Base-by-base conservation (phyloP, 169 alveolate species). In the Amoebophrya sp. region DNA sequence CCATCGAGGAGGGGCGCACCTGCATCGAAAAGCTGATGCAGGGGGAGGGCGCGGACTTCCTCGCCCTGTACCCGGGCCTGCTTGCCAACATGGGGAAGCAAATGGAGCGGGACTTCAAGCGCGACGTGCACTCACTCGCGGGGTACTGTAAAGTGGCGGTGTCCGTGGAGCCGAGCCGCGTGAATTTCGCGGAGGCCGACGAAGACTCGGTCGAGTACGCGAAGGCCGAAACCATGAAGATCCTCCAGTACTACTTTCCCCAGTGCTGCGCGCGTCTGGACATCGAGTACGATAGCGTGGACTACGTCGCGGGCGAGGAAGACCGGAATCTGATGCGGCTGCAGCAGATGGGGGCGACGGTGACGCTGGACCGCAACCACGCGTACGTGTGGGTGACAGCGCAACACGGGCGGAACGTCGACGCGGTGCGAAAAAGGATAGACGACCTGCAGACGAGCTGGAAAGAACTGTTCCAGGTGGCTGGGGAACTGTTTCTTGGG, bases 261-360 rank as follows among this genome's bases (percentile, higher is more conserved):
- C 48, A 42, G 13, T 7, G 13, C 48, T 42, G 48, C n/a, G n/a
- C n/a, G n/a, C n/a, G n/a, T n/a, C n/a, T n/a, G n/a, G 23, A 7
- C 23, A 13, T 58, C 2, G 78, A 2, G 23, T 58, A 7, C 23
- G 78, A 58, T 58, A 58, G 78, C 18, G 78, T 58, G 39, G 78
- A 58, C 78, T 58, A 58, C 78, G 34, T 58, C 10, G 78, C 78
- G 34, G 78, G 78, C 7, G 78, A 58, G 34, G 78, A 58, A 10
- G 78, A 58, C 78, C 78, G 78, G 78, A 58, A 58, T 58, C 23
- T 58, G 78, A 58, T 58, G 78, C 26, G 78, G 78, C 78, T 58
- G 78, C 78, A 58, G 78, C 78, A 58, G 78, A 58, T 58, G 78
- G 78, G 78, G 34, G 78, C 78, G 34, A 23, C 29, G 10, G 78